Conservation (phyloP, 1,284 basidiomycete genomes). For the Tilletia horrida region DNA sequence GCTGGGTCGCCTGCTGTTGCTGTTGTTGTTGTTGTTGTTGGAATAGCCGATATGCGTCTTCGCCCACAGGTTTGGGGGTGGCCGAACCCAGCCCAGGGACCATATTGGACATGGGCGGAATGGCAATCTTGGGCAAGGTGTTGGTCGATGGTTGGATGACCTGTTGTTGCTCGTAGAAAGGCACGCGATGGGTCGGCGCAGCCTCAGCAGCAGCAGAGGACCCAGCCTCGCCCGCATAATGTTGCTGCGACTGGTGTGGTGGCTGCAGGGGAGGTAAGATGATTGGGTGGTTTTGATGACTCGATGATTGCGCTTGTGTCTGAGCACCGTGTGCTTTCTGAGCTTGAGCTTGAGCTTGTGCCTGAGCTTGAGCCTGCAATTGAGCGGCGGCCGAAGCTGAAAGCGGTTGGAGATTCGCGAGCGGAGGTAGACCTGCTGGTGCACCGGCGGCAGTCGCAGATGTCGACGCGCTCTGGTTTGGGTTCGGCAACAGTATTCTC, state of each 20-base stretch:
- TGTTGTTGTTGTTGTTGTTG: constrained; percentile 26
- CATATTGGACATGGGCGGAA: background rate
- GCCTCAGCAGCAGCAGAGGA: constrained; percentile 18
- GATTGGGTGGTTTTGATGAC: background rate
- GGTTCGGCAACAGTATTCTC: background rate
- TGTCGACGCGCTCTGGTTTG: no score
- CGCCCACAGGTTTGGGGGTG: constrained; percentile 3
- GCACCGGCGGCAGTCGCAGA: background rate
- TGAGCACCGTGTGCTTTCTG: constrained; percentile 36
- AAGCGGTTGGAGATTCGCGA: constrained; percentile 37
- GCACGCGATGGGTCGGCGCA: constrained; percentile 21
- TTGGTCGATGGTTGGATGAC: constrained; percentile 3
- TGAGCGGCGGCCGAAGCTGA: constrained; percentile 56
- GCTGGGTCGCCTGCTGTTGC: background rate
- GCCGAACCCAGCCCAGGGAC: background rate
- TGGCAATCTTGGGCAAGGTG: constrained; percentile 9
- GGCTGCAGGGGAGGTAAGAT: constrained; percentile 23
- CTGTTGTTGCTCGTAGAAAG: constrained; percentile 23
- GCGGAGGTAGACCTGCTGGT: constrained; percentile 19
- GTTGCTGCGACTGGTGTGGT: constrained; percentile 23
- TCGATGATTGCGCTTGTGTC: constrained; percentile 55
- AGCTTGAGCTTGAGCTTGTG: background rate
- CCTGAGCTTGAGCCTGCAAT: constrained; percentile 19
- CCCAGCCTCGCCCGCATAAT: constrained; percentile 42
- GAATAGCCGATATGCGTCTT: constrained; percentile 25